phyloP scores from a whole-genome alignment of 768 basidiomycete species.

The Lactarius trivialis region DNA sequence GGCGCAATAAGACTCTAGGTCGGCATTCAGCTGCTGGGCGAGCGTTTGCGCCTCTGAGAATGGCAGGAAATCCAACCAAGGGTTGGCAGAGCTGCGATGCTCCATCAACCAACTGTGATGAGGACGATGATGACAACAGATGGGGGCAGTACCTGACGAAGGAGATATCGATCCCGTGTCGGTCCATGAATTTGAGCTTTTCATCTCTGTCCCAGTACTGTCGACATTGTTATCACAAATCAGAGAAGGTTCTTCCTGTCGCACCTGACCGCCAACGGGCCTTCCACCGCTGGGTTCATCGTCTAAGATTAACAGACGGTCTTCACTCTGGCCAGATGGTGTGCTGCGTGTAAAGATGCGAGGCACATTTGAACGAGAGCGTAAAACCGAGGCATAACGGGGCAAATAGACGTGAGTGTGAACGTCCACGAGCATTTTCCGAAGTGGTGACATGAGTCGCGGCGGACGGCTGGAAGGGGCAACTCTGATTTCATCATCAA shows the following conservation, averaged over 20 bases:
- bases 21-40: constrained; percentile 65
- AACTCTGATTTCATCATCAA: neutral
- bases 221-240: neutral
- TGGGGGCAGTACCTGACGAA: constrained; percentile 53
- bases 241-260: neutral
- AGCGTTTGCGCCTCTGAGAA: constrained; percentile 58
- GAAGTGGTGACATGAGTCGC: constrained; percentile 20
- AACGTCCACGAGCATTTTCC: constrained; percentile 59
- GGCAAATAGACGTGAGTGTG: constrained; percentile 86
- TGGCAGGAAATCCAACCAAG: constrained; percentile 85
- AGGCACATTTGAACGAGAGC: constrained; percentile 57
- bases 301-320: constrained; percentile 71
- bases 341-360: constrained; percentile 50
- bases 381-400: constrained; percentile 64
- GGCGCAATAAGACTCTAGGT: constrained; percentile 75
- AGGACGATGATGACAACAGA: neutral
- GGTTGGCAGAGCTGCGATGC: constrained; percentile 68
- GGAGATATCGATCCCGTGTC: constrained; percentile 71
- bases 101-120: constrained; percentile 7
- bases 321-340: constrained; percentile 46
- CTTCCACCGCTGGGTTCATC: constrained; percentile 74
- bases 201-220: constrained; percentile 73
- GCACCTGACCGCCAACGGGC: constrained; percentile 70
- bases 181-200: constrained; percentile 82
- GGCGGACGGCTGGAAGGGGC: neutral